These are phyloP conservation scores for Phenoliferia sp. DNA, from an alignment of 1,284 basidiomycete species.

Conservation along the genomic window DNA sequence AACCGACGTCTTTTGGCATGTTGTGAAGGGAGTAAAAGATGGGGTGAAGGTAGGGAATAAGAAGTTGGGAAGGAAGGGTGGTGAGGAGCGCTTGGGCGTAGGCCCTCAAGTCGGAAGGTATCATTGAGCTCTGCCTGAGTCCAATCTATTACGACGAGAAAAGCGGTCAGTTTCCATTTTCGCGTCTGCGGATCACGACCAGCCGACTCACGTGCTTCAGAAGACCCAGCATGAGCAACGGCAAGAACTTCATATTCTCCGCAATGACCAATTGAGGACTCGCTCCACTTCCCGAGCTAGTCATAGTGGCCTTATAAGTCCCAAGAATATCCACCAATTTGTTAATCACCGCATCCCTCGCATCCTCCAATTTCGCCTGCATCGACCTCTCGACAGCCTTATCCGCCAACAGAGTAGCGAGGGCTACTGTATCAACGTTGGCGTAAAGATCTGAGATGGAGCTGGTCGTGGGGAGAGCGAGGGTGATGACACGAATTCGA, in stretches of 20 bases:
- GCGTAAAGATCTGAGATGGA: constrained; percentile 92
- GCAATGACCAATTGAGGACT: constrained; percentile 89
- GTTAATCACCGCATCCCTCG: constrained; percentile 82
- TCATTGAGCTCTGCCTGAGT: constrained; percentile 88
- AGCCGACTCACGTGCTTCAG: constrained; percentile 82
- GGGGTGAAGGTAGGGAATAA: constrained; percentile 92
- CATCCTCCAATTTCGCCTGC: constrained; percentile 83
- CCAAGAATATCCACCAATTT: constrained; percentile 84
- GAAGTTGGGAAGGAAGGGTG: constrained; percentile 80
- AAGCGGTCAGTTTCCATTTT: background rate
- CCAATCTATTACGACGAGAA: constrained; percentile 60
- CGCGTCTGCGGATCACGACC: background rate
- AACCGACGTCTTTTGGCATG: constrained; percentile 80
- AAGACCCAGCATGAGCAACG: constrained; percentile 79
- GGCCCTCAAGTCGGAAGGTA: constrained; percentile 90
- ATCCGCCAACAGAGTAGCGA: constrained; percentile 84
- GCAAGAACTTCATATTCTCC: constrained; percentile 90
- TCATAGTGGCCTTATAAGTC: constrained; percentile 96
- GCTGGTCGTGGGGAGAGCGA: constrained; percentile 86
- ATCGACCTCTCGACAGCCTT: constrained; percentile 94
- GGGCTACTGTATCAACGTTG: constrained; percentile 88
- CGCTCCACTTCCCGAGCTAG: constrained; percentile 82
- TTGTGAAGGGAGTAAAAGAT: constrained; percentile 94
- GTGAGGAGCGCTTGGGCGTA: constrained; percentile 92
- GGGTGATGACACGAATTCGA: constrained; percentile 90